Base-by-base conservation (phyloP, 805 yeast species). In the Saccharomycopsis selenospora region DNA sequence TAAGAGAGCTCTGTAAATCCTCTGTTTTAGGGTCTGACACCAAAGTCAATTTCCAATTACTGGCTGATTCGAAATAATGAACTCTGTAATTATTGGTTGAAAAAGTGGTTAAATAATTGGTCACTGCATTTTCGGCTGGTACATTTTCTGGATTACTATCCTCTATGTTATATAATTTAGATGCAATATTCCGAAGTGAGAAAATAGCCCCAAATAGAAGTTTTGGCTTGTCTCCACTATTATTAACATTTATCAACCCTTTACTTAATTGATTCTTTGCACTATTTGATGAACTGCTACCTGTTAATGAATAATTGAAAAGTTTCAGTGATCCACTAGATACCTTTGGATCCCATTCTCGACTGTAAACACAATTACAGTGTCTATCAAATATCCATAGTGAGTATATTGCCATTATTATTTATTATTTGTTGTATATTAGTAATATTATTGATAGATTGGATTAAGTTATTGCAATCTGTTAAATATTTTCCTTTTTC, bases 321-420 rank as follows among this genome's bases (percentile, higher is more conserved):
- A 52, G 47, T n/a, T 41, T 46, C 10, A 29, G 57, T 13, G 57
- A 55, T 27, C 58, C 55, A 42, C 59, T 58, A 18, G 62, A 46
- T 18, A 60, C 57, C 49, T 67, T 61, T 1, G 73, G 51, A 13
- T 46, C 68, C 81, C 82, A 90, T 61, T 86, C 95, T 46, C 95
- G 70, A 54, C 77, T 77, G 65, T 78, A 91, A 17, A 91, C 79
- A 64, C 98, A 90, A 54, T 84, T 81, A 66, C 97, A 86, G 66
- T 91, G 97, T 61, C 93, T 76, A 63, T 91, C 97, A 61, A 84
- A 91, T 48, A 91, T 77, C 85, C 89, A 86, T 61, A 90, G 84
- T 8, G 96, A 85, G 67, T 82, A 82, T 42, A 89, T 79, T 36
- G 85, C 76, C 85, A 79, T 79, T 38, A 28, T 52, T n/a, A n/a